phyloP scores from a whole-genome alignment of 2,329 filamentous ascomycete genomes.

The Cercospora canescens region DNA sequence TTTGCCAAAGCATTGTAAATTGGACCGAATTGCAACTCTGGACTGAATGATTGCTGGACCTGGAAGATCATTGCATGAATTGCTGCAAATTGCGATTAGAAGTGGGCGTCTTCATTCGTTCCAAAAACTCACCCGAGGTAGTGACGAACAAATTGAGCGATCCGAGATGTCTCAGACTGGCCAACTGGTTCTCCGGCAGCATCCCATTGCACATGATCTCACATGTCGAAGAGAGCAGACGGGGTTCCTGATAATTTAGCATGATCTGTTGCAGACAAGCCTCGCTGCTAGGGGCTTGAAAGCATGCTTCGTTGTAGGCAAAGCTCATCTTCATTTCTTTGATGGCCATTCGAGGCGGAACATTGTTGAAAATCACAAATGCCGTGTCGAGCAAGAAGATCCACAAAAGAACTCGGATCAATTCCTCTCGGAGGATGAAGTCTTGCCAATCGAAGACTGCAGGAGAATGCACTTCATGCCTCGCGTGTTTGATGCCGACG shows the following conservation, averaged over 20 bases:
- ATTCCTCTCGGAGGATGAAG: conserved; percentile 7
- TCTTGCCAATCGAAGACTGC: conserved; percentile 1
- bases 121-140: not conserved
- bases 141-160: not conserved
- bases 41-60: conserved; percentile 7
- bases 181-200: not conserved
- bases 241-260: not conserved
- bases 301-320: conserved; percentile 10
- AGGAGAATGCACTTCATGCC: not conserved
- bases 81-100: not conserved
- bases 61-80: conserved; percentile 11
- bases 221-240: not conserved
- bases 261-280: conserved; percentile 3
- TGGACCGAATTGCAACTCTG: conserved; percentile 1
- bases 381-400: conserved; percentile 12
- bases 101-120: not conserved
- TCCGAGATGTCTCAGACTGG: not conserved
- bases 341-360: conserved; percentile 10
- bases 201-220: conserved; percentile 1
- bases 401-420: conserved; percentile 6
- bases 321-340: conserved; percentile 18
- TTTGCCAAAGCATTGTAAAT: conserved; percentile 7
- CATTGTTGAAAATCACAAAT: conserved; percentile 14
- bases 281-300: conserved; percentile 1
- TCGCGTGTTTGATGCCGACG: not conserved